Conservation (phyloP, 441 rosid genomes). For the Croton laevigatus region DNA sequence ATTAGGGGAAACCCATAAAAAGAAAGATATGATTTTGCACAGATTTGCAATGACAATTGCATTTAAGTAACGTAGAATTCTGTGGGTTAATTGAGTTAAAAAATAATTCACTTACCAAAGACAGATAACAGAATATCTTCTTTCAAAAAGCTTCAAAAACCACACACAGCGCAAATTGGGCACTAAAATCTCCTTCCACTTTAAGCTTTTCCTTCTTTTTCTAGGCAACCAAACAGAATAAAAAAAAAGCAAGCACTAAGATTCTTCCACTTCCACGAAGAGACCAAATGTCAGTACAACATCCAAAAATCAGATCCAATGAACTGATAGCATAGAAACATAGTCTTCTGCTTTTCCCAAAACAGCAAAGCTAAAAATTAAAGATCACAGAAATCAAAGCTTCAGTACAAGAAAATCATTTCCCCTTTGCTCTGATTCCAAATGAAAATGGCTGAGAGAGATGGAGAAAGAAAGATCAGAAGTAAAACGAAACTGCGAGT, state of each 20-base stretch:
- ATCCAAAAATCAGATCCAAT: conserved; percentile 21
- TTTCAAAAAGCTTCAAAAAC: neutral
- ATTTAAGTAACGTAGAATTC: neutral
- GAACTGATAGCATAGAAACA: neutral
- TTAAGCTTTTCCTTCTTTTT: neutral
- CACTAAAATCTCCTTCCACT: neutral
- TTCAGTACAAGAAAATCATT: neutral
- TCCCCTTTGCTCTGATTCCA: neutral
- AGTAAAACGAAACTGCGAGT: conserved; percentile 18
- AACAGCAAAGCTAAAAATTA: neutral
- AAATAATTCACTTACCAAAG: conserved; percentile 2
- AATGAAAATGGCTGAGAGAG: neutral
- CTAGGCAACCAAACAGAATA: conserved; percentile 13
- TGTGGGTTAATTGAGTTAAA: neutral
- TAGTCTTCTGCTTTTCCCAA: conserved; percentile 1
- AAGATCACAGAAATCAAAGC: neutral
- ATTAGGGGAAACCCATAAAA: neutral
- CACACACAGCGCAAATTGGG: neutral
- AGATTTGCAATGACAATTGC: neutral
- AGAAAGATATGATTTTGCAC: neutral
- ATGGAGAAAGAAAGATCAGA: neutral
- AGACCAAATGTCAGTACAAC: neutral
- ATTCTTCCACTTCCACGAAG: conserved; percentile 2
- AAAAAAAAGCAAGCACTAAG: conserved; percentile 1
- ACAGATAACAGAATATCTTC: conserved; percentile 2